Conservation (phyloP, 768 basidiomycete species). For the Termitomyces sp. region DNA sequence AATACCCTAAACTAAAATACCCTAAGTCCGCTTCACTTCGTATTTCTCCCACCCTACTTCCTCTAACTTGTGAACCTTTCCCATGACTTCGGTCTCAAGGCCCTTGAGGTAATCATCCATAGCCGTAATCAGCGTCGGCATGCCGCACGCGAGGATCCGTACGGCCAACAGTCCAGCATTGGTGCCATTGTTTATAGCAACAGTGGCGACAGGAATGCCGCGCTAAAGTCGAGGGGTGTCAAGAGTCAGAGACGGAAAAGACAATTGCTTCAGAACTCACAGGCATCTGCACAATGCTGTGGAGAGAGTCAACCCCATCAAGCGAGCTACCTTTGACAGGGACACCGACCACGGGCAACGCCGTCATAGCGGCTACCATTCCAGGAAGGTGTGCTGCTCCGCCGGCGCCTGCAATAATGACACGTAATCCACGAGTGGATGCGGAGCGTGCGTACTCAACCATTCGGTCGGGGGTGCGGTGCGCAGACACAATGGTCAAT, state of each 20-base stretch:
- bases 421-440: conserved; percentile 56
- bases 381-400: conserved; percentile 97
- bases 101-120: conserved; percentile 73
- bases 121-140: conserved; percentile 54
- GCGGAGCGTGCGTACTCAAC: conserved; percentile 80
- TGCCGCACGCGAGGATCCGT: conserved; percentile 77
- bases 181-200: conserved; percentile 92
- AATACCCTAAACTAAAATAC: no score
- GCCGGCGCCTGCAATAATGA: conserved; percentile 94
- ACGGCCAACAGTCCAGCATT: conserved; percentile 92
- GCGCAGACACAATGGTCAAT: conserved; percentile 93
- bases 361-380: conserved; percentile 95
- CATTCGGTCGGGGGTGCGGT: conserved; percentile 87
- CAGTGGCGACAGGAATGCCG: conserved; percentile 95
- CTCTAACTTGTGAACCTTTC: conserved; percentile 71
- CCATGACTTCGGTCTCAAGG: conserved; percentile 72
- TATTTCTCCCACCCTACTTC: conserved; percentile 87
- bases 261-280: conserved; percentile 40
- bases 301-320: conserved; percentile 95
- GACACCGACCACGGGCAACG: conserved; percentile 90
- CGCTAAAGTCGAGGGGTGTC: conserved; percentile 43
- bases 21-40: conserved; percentile 34
- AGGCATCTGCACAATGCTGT: conserved; percentile 99
- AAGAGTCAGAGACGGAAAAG: conserved; percentile 1
- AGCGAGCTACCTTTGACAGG: conserved; percentile 93